Conservation (phyloP, 2,329 filamentous ascomycete species). For the Penicillium sp. region DNA sequence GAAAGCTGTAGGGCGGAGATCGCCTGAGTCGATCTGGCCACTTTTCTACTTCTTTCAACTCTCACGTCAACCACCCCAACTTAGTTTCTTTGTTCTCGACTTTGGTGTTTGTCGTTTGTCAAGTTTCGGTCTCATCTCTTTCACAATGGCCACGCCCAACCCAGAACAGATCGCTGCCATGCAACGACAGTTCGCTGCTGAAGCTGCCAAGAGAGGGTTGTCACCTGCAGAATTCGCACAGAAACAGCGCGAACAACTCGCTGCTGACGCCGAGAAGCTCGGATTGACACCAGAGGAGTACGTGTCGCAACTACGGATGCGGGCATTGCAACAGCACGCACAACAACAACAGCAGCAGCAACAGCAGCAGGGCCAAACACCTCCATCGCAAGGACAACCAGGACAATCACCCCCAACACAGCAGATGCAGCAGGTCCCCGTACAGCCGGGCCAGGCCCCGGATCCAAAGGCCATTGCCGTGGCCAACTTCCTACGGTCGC, state of each 20-base stretch:
- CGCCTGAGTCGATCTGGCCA: slow-evolving; percentile 30
- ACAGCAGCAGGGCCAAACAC: slow-evolving; percentile 36
- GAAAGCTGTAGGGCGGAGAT: slow-evolving; percentile 19
- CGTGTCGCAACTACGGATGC: slow-evolving; percentile 42
- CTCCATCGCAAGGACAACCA: slow-evolving; percentile 23
- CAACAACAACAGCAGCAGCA: slow-evolving; percentile 33
- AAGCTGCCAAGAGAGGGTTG: slow-evolving; percentile 80
- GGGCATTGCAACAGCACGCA: slow-evolving; percentile 43
- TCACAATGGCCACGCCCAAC: slow-evolving; percentile 48
- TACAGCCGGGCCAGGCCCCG: slow-evolving; percentile 56
- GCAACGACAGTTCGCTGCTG: slow-evolving; percentile 73
- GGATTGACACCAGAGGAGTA: slow-evolving; percentile 50
- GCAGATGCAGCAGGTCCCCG: slow-evolving; percentile 46
- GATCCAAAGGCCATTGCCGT: slow-evolving; percentile 85
- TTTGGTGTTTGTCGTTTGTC: background rate
- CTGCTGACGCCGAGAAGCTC: slow-evolving; percentile 48
- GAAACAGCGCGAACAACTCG: slow-evolving; percentile 46
- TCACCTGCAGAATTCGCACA: slow-evolving; percentile 78
- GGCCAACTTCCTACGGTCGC: slow-evolving; percentile 76
- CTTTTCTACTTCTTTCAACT: slow-evolving; percentile 15
- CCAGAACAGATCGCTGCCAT: slow-evolving; percentile 82
- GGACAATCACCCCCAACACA: slow-evolving; percentile 28
- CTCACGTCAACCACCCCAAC: background rate
- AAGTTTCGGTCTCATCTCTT: slow-evolving; percentile 1
- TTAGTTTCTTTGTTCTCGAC: background rate